A percentile compares a stretch with the other conserved stretches of the same genome.
phyloP scores from a whole-genome alignment of 164 flowering plant genomes.

The Buxus sempervirens region DNA sequence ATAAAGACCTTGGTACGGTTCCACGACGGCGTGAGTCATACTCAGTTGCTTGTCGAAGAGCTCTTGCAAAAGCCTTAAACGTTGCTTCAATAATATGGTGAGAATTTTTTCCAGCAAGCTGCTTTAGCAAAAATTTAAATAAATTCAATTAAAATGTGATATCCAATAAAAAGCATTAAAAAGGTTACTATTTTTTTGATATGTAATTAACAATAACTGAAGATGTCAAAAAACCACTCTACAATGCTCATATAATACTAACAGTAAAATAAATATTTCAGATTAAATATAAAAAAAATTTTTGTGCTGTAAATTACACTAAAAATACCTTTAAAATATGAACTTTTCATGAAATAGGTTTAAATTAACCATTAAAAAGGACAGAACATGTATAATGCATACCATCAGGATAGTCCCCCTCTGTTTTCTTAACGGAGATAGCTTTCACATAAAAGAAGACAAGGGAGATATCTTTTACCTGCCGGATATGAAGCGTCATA shows the following conservation, averaged over 20 bases:
- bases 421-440: not conserved
- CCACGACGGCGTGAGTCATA: conserved; percentile 79
- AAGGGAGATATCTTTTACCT: conserved; percentile 41
- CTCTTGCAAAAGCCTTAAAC: conserved; percentile 99
- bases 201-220: too few species aligned
- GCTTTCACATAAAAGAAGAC: not conserved
- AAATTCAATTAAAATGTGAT: not conserved
- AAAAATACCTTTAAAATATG: not conserved
- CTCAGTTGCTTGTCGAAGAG: conserved; percentile 95
- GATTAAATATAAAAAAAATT: too few species aligned
- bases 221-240: not conserved
- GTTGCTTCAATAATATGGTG: conserved; percentile 99
- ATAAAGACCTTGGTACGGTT: conserved; percentile 73
- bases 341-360: not conserved
- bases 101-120: conserved; percentile 98
- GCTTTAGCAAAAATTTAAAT: conserved; percentile 5
- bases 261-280: not conserved
- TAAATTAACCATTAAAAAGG: not conserved
- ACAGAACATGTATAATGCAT: not conserved
- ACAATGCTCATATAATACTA: not conserved
- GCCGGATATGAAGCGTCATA: conserved; percentile 96
- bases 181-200: not conserved
- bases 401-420: not conserved
- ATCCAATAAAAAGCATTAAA: not conserved
- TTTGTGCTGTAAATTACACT: not conserved